phyloP scores from a whole-genome alignment of 2,329 filamentous ascomycete species.

The Fusarium penzigii region DNA sequence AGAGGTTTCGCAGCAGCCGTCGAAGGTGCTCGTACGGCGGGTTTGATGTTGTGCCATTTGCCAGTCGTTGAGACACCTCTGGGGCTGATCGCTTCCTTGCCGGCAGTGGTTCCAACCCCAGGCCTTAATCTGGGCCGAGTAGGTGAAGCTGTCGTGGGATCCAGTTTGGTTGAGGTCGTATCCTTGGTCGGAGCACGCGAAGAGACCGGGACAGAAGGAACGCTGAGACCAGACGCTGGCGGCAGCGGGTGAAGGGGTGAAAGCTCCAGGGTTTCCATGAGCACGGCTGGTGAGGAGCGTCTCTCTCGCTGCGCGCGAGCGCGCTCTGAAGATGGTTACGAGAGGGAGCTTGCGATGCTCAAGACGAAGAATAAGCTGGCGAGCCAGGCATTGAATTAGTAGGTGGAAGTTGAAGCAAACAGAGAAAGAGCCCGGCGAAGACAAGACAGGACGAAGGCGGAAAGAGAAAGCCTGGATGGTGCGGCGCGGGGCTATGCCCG shows the following conservation, averaged over 20 bases:
- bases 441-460: constrained; percentile 1
- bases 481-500: constrained; percentile 4
- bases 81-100: neutral
- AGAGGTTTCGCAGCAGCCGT: constrained; percentile 37
- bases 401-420: constrained; percentile 5
- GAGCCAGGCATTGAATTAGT: constrained; percentile 29
- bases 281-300: constrained; percentile 20
- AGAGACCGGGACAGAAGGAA: constrained; percentile 21
- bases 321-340: constrained; percentile 23
- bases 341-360: constrained; percentile 29
- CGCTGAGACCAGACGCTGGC: constrained; percentile 32
- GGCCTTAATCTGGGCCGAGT: constrained; percentile 13
- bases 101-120: constrained; percentile 11
- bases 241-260: constrained; percentile 27
- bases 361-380: constrained; percentile 26
- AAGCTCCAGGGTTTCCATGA: constrained; percentile 31
- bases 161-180: constrained; percentile 20
- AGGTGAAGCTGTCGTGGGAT: constrained; percentile 12
- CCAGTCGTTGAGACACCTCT: constrained; percentile 15
- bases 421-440: neutral
- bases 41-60: constrained; percentile 26
- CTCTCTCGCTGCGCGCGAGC: constrained; percentile 2
- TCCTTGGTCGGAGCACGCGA: constrained; percentile 26
- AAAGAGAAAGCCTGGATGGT: constrained; percentile 14
- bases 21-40: constrained; percentile 22